Evolutionary conservation across 306 rosid species (phyloP), one percentile per base, ranked within the genome.

Genomic region (Corylus americana): DNA sequence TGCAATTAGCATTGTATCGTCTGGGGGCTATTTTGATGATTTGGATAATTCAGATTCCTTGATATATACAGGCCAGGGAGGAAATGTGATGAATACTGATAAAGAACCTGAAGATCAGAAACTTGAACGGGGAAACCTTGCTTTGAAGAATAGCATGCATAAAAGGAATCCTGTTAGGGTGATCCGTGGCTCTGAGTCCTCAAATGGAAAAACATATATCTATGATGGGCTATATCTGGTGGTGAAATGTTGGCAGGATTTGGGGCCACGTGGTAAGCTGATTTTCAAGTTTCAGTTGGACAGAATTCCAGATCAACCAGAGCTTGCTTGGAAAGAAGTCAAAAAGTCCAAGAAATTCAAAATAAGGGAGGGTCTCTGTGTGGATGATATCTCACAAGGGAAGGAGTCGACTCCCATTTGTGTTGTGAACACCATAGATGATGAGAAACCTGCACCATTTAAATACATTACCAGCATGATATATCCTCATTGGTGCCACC

Each of bases 51-150:
- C 97, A 5, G 92, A 90, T 83, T 87, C 85, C 80, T 84, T 95
- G 88, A 80, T 76, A 54, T 95, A 92, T 80, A 89, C 94, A 0
- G 98, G 98, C 47, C 98, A 92, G 81, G 98, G 98, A 74, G 98
- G 98, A 67, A 91, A 90, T 90, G 84, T 95, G 75, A 81, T 90
- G 85, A 78, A 80, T 68, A 48, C 78, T 31, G 92, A 64, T 54
- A 95, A 86, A 83, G 86, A 86, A 79, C 98, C 98, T 22, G 98
- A 91, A 84, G 98, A 95, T 81, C 97, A 95, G 85, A 95, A 90
- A 89, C 98, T 92, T 80, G 90, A 90, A 78, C 88, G 97, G 77
- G 98, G 98, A 71, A 95, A 95, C 80, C 98, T 95, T 74, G 95
- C 97, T 61, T 68, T 95, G 93, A 91, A 87, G 85, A 95, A 87